Evolutionary conservation across 164 flowering plant species (phyloP), one percentile per base, ranked within the genome.

Genomic region (Sedum album): DNA sequence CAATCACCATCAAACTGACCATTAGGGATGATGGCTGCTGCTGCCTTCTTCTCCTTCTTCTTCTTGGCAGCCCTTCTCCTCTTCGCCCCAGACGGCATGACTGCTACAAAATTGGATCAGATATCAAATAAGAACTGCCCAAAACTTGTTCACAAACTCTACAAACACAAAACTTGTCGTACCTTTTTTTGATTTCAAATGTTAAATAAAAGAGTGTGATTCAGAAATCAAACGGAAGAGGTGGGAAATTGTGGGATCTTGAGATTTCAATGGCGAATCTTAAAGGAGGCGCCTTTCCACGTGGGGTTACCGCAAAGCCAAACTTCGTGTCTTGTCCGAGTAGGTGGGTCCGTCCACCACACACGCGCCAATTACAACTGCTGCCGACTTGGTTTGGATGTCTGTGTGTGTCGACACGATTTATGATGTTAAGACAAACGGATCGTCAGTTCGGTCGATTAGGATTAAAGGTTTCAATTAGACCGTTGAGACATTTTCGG

Each of bases 61-160:
- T 65, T 65, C 67, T n/a, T 65, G 46, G 67, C 28, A 38, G 67
- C 67, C 67, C 38, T 65, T 48, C 46, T 65, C 48, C 67, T 35
- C 46, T 65, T 65, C n/a, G 67, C 46, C 42, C 67, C 67, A 28
- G 62, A 57, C 20, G 62, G 33, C 62, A 57, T 57, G 26, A 51
- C 21, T 21, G n/a, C n/a, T n/a, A n/a, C 38, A 6, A 35, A 3
- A 35, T 3, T 51, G 61, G 20, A 25, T 35, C 6, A 14, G 28
- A 55, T 9, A n/a, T 41, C 46, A 9, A 41, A 41, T 13, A 15
- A 28, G 13, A 5, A 6, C 6, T n/a, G n/a, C 1, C 31, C 61
- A 26, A 18, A 26, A 35, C 38, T 3, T 3, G 38, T 3, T 3
- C 38, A 35, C 38, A n/a, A 51, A 51, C 1, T 7, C 28, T 10